Percentiles rank a stretch among this genome's conserved stretches.
phyloP scores from a whole-genome alignment of 2,329 filamentous ascomycete genomes.

The Fusarium hainanense region DNA sequence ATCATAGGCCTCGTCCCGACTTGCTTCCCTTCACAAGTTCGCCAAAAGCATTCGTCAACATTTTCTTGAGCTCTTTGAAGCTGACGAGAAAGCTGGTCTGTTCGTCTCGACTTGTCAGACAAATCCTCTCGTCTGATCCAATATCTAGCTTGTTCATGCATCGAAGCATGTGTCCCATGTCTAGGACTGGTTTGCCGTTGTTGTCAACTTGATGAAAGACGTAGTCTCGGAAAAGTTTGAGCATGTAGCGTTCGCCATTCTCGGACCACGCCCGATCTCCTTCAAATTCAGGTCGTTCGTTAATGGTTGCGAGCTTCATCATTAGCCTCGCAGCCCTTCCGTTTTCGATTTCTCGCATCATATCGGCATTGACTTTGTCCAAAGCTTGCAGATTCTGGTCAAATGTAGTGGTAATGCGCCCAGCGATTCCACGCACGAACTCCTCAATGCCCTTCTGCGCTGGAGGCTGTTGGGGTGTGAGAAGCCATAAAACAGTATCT shows the following conservation, averaged over 20 bases:
- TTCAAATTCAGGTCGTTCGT: conserved; percentile 88
- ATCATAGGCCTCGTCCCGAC: conserved; percentile 52
- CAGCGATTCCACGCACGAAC: conserved; percentile 81
- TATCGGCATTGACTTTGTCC: conserved; percentile 77
- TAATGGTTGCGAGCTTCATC: conserved; percentile 85
- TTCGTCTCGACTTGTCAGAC: conserved; percentile 88
- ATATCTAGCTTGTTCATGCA: conserved; percentile 94
- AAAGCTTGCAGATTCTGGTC: conserved; percentile 83
- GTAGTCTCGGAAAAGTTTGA: conserved; percentile 96
- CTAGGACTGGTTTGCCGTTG: conserved; percentile 83
- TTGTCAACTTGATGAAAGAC: conserved; percentile 96
- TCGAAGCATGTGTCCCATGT: conserved; percentile 86
- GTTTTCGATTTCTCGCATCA: conserved; percentile 89
- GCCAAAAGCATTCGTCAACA: conserved; percentile 66
- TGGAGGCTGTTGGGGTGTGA: conserved; percentile 69
- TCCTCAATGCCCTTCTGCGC: conserved; percentile 78
- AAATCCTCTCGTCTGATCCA: conserved; percentile 86
- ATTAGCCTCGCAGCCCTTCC: conserved; percentile 83
- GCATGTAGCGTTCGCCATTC: conserved; percentile 88
- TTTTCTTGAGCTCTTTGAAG: conserved; percentile 87
- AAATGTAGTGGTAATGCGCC: conserved; percentile 78
- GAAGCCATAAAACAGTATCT: conserved; percentile 83
- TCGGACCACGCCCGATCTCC: conserved; percentile 86
- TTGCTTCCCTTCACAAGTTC: conserved; percentile 65
- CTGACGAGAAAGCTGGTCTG: conserved; percentile 88